Conservation (phyloP, 805 yeast species). For the Candida corydali region DNA sequence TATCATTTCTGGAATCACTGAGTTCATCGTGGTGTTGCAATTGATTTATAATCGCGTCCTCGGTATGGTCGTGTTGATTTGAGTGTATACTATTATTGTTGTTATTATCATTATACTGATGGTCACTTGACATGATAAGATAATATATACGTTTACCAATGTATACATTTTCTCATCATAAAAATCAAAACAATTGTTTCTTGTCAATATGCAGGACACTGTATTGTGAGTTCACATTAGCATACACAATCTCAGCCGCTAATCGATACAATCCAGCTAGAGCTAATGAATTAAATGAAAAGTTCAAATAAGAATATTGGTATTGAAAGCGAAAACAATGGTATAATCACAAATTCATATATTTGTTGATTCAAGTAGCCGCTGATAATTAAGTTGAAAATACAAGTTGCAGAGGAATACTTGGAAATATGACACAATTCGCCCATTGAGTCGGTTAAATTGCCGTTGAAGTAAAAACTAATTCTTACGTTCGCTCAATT, state of each 20-base stretch:
- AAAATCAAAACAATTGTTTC: conserved; percentile 1
- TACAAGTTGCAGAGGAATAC: too few species aligned
- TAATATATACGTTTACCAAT: neutral
- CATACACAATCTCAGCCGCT: too few species aligned
- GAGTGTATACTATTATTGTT: neutral
- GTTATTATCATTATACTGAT: neutral
- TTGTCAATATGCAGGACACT: conserved; percentile 1
- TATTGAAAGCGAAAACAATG: too few species aligned
- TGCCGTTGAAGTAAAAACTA: neutral
- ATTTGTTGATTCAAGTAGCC: too few species aligned
- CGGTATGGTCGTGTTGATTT: conserved; percentile 1
- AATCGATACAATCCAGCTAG: too few species aligned
- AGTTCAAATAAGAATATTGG: too few species aligned
- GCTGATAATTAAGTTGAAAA: too few species aligned
- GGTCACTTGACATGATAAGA: conserved; percentile 2
- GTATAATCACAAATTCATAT: too few species aligned
- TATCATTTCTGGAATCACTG: conserved; percentile 1
- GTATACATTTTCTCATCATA: conserved; percentile 3
- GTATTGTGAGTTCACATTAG: too few species aligned
- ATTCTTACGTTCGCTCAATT: too few species aligned
- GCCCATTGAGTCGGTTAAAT: neutral
- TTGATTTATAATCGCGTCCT: conserved; percentile 5
- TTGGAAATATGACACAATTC: too few species aligned
- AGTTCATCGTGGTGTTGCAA: conserved; percentile 4
- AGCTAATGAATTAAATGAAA: too few species aligned